Percentiles rank a stretch among this genome's conserved stretches.
Evolutionary conservation across 371 early-diverging fungal genomes (phyloP).

Genomic region (Massospora cicadina): DNA sequence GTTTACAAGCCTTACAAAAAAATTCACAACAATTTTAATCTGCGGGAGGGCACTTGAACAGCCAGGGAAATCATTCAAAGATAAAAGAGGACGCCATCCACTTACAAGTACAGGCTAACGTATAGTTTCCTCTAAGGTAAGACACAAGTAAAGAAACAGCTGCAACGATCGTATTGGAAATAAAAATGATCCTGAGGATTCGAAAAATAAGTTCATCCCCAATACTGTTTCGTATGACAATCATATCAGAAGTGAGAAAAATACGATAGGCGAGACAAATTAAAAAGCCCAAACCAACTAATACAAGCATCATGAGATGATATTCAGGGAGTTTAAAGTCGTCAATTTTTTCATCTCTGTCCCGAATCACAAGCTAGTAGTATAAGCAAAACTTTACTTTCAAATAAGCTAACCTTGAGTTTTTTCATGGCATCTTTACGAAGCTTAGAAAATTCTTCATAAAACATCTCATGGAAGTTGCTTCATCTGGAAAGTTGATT

Average conservation of each 20-base stretch:
- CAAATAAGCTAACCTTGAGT: neutral
- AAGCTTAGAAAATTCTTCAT: neutral
- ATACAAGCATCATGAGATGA: neutral
- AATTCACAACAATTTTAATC: neutral
- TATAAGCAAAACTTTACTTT: neutral
- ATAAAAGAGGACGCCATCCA: constrained; percentile 7
- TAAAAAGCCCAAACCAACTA: neutral
- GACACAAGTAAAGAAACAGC: neutral
- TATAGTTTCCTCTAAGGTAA: constrained; percentile 4
- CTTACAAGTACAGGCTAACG: constrained; percentile 4
- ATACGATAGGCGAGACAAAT: neutral
- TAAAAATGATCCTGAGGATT: neutral
- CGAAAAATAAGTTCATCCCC: constrained; percentile 10
- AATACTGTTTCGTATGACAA: neutral
- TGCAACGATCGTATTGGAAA: neutral
- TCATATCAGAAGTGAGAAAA: neutral
- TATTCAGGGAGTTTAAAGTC: constrained; percentile 1
- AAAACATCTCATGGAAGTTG: constrained; percentile 4
- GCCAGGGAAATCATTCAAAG: constrained; percentile 8
- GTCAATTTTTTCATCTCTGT: neutral
- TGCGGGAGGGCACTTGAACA: constrained; percentile 1
- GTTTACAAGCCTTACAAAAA: no score
- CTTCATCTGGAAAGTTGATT: neutral
- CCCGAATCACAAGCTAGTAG: neutral
- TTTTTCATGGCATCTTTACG: neutral